Conservation (phyloP, 2,329 filamentous ascomycete genomes). For the Cadophora sp. region DNA sequence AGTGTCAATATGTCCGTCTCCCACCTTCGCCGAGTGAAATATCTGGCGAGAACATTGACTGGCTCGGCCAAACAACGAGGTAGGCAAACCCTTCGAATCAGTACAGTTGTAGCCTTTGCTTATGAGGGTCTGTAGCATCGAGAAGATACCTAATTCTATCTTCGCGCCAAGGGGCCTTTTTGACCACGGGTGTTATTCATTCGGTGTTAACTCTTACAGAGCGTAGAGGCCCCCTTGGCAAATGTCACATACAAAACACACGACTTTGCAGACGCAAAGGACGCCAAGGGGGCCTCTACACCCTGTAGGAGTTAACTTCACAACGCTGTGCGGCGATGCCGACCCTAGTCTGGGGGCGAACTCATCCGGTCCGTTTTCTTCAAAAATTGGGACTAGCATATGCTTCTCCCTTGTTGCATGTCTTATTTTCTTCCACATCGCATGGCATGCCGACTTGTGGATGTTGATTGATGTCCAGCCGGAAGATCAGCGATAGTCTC, state of each 20-base stretch:
- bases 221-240: conserved; percentile 7
- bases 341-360: conserved; percentile 7
- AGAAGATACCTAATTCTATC: conserved; percentile 5
- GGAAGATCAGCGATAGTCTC: no score
- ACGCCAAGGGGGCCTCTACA: conserved; percentile 7
- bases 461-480: no score
- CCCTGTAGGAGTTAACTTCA: conserved; percentile 4
- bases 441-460: no score
- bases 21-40: conserved; percentile 5
- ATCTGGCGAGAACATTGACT: conserved; percentile 4
- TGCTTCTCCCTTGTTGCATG: no score
- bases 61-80: not conserved
- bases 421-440: no score
- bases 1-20: conserved; percentile 7
- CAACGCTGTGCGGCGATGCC: conserved; percentile 7
- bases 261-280: conserved; percentile 8
- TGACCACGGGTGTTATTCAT: conserved; percentile 8
- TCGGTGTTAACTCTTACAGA: conserved; percentile 3
- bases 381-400: not conserved
- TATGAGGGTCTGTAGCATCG: conserved; percentile 9
- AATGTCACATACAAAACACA: conserved; percentile 8
- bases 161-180: conserved; percentile 2
- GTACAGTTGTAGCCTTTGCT: conserved; percentile 4
- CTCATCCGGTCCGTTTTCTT: conserved; percentile 7
- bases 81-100: conserved; percentile 4